Evolutionary conservation across 2,329 filamentous ascomycete species (phyloP).

Genomic region (Westerdykella aurantiaca): DNA sequence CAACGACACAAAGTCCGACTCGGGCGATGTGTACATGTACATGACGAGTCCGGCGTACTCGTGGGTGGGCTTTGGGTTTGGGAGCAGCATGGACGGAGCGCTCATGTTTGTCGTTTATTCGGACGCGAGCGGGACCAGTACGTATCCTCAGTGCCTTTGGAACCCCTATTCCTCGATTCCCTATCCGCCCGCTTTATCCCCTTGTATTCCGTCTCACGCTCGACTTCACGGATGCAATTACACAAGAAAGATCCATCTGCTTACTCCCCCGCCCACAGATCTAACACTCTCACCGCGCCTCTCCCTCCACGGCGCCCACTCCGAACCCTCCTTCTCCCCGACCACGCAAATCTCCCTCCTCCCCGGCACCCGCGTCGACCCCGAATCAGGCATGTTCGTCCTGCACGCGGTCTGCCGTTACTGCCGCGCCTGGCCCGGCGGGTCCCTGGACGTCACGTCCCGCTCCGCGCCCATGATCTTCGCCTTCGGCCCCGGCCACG

Average conservation of each 20-base stretch:
- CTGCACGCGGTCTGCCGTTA: constrained; percentile 36
- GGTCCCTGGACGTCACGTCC: constrained; percentile 30
- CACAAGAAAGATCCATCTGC: neutral
- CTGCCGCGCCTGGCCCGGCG: constrained; percentile 36
- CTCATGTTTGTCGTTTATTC: constrained; percentile 45
- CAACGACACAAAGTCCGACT: constrained; percentile 16
- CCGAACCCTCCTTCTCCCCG: constrained; percentile 32
- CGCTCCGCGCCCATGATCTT: constrained; percentile 38
- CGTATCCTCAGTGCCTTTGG: constrained; percentile 1
- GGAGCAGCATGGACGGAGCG: constrained; percentile 38
- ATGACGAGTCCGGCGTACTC: constrained; percentile 35
- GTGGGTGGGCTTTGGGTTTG: constrained; percentile 44
- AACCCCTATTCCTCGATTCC: too few species aligned
- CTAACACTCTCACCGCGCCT: constrained; percentile 37
- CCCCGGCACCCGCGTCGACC: constrained; percentile 25
- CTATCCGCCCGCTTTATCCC: too few species aligned
- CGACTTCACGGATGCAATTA: too few species aligned
- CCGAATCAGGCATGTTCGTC: constrained; percentile 29
- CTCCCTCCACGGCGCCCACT: constrained; percentile 17
- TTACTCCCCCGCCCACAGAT: constrained; percentile 11
- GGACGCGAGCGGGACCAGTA: constrained; percentile 29
- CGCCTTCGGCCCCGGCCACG: constrained; percentile 35
- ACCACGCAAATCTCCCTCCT: constrained; percentile 27
- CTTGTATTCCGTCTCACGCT: too few species aligned
- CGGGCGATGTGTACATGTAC: constrained; percentile 30